These are phyloP conservation scores for Trichocladium uniseriatum DNA, from an alignment of 495 filamentous ascomycete genomes.

Conservation along the genomic window DNA sequence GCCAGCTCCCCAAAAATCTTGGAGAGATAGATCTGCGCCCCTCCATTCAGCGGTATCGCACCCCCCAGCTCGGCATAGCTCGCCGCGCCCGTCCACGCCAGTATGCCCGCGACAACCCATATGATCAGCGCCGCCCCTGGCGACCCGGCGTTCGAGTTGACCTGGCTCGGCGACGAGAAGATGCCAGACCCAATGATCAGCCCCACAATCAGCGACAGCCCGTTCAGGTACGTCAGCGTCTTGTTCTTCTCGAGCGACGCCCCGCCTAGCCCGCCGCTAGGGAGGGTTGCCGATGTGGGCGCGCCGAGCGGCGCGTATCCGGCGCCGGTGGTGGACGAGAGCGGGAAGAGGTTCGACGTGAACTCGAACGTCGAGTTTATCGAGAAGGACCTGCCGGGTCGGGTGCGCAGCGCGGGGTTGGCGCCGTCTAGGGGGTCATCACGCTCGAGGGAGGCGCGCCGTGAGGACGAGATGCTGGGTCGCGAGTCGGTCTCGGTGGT, in stretches of 20 bases:
- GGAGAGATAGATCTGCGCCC: conserved; percentile 81
- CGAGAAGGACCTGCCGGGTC: conserved; percentile 63
- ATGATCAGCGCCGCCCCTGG: conserved; percentile 84
- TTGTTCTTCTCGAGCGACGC: conserved; percentile 87
- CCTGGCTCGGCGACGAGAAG: conserved; percentile 89
- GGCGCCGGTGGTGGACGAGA: conserved; percentile 72
- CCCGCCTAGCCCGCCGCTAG: conserved; percentile 35
- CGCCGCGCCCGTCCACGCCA: conserved; percentile 94
- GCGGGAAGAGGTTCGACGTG: conserved; percentile 77
- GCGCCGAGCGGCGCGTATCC: conserved; percentile 75
- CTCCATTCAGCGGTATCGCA: conserved; percentile 91
- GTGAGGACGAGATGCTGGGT: conserved; percentile 81
- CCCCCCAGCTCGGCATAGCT: conserved; percentile 95
- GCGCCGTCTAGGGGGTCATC: conserved; percentile 65
- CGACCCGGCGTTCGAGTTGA: conserved; percentile 86
- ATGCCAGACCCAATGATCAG: conserved; percentile 97
- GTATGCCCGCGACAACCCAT: conserved; percentile 78
- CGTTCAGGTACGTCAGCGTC: conserved; percentile 88
- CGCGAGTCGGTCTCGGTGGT: conserved; percentile 59
- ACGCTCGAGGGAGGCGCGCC: conserved; percentile 78
- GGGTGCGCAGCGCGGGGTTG: conserved; percentile 38
- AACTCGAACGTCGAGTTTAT: conserved; percentile 93
- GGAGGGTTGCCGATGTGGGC: conserved; percentile 46
- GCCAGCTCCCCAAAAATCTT: conserved; percentile 93
- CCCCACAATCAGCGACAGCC: conserved; percentile 80